phyloP scores from a whole-genome alignment of 2,329 filamentous ascomycete genomes.

The Xylariaceae sp. region DNA sequence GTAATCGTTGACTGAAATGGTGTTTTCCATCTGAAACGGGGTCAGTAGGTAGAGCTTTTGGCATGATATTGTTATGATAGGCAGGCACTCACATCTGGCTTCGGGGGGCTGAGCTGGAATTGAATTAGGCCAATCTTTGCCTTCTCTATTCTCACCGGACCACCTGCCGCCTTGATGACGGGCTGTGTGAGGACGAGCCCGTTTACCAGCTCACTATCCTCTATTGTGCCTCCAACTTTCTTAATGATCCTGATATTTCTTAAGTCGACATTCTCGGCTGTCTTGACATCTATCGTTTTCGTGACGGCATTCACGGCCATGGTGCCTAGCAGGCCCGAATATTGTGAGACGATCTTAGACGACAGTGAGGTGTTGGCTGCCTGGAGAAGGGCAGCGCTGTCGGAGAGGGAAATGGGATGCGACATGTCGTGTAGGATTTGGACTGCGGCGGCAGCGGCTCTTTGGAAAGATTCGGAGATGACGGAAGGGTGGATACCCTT shows the following conservation, averaged over 20 bases:
- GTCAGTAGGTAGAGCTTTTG: slow-evolving; percentile 4
- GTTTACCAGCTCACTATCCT: slow-evolving; percentile 96
- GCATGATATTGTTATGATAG: not conserved
- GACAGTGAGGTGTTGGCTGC: slow-evolving; percentile 95
- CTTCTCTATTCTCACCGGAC: slow-evolving; percentile 92
- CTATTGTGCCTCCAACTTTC: slow-evolving; percentile 96
- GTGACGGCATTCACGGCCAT: slow-evolving; percentile 97
- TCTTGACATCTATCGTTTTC: slow-evolving; percentile 93
- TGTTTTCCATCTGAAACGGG: slow-evolving; percentile 81
- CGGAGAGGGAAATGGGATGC: slow-evolving; percentile 80
- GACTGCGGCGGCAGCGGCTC: slow-evolving; percentile 84
- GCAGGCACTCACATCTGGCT: slow-evolving; percentile 69
- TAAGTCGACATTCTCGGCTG: slow-evolving; percentile 91
- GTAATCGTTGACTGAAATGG: slow-evolving; percentile 98
- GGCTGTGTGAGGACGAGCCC: slow-evolving; percentile 88
- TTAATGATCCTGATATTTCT: slow-evolving; percentile 96
- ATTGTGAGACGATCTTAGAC: slow-evolving; percentile 97
- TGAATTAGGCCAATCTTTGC: slow-evolving; percentile 94
- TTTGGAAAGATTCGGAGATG: slow-evolving; percentile 96
- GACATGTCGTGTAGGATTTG: slow-evolving; percentile 92
- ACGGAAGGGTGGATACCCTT: slow-evolving; percentile 97
- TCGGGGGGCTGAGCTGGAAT: slow-evolving; percentile 96
- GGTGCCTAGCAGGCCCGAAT: slow-evolving; percentile 88
- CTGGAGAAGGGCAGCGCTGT: slow-evolving; percentile 86
- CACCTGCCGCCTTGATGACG: slow-evolving; percentile 88